phyloP scores from a whole-genome alignment of 441 rosid genomes.

The Gossypium schwendimanii region DNA sequence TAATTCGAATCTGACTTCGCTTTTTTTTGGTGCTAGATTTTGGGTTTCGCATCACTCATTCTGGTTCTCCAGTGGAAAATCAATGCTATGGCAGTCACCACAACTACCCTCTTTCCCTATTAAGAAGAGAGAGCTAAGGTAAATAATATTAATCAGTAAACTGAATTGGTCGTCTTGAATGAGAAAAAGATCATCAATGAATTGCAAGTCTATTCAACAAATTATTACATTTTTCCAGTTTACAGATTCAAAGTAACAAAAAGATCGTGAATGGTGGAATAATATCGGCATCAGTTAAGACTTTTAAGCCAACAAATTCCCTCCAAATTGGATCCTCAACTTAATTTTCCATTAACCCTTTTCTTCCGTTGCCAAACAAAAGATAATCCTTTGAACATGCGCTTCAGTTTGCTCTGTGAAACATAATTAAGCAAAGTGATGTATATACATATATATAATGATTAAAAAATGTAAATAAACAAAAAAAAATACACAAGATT shows the following conservation, averaged over 20 bases:
- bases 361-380: constrained; percentile 24
- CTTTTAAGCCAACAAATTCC: neutral
- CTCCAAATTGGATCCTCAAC: neutral
- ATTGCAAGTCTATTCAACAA: neutral
- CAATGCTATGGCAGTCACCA: too few relatives aligned
- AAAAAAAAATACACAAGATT: neutral
- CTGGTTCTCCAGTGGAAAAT: too few relatives aligned
- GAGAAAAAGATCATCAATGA: too few relatives aligned
- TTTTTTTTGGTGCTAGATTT: too few relatives aligned
- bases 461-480: neutral
- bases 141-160: too few relatives aligned
- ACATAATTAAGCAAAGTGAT: neutral
- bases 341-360: neutral
- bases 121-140: too few relatives aligned
- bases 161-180: too few relatives aligned
- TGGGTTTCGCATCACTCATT: too few relatives aligned
- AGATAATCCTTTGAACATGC: constrained; percentile 27
- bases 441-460: too few relatives aligned
- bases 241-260: neutral
- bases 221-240: neutral
- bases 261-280: neutral
- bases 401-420: constrained; percentile 38
- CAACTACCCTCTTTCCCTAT: too few relatives aligned
- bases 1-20: too few relatives aligned
- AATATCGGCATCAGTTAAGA: neutral